Conservation (phyloP, 2,329 filamentous ascomycete genomes). For the Phyllosticta citribraziliensis region DNA sequence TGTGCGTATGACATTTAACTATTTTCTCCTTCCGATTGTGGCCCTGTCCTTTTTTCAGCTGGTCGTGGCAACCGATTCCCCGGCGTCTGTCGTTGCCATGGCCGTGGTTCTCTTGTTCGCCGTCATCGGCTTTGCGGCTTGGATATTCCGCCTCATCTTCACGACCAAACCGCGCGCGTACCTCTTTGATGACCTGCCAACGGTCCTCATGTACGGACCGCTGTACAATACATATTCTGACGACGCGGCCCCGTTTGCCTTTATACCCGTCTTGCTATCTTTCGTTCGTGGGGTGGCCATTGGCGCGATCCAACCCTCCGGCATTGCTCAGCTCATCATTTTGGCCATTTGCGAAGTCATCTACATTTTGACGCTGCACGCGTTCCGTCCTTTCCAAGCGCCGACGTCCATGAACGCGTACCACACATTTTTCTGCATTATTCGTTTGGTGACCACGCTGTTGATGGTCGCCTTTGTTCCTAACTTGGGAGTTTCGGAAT, state of each 20-base stretch:
- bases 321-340: conserved; percentile 84
- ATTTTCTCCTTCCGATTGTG: conserved; percentile 78
- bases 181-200: conserved; percentile 87
- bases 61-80: conserved; percentile 60
- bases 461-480: conserved; percentile 63
- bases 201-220: conserved; percentile 79
- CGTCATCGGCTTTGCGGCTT: conserved; percentile 63
- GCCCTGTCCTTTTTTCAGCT: conserved; percentile 86
- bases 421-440: conserved; percentile 70
- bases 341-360: conserved; percentile 92
- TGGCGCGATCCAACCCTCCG: conserved; percentile 84
- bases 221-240: conserved; percentile 97
- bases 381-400: conserved; percentile 80
- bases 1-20: conserved; percentile 82
- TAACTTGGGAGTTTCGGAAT: conserved; percentile 66
- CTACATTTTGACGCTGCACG: conserved; percentile 73
- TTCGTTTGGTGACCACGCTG: conserved; percentile 59
- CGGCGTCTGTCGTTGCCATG: conserved; percentile 60
- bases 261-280: conserved; percentile 76
- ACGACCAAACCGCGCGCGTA: conserved; percentile 73
- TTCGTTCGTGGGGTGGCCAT: conserved; percentile 82
- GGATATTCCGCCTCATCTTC: conserved; percentile 73
- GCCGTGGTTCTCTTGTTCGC: conserved; percentile 65
- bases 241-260: conserved; percentile 78
- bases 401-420: conserved; percentile 97